Evolutionary conservation across 2,329 filamentous ascomycete species (phyloP).

Genomic region (Berkeleyomyces basicola): DNA sequence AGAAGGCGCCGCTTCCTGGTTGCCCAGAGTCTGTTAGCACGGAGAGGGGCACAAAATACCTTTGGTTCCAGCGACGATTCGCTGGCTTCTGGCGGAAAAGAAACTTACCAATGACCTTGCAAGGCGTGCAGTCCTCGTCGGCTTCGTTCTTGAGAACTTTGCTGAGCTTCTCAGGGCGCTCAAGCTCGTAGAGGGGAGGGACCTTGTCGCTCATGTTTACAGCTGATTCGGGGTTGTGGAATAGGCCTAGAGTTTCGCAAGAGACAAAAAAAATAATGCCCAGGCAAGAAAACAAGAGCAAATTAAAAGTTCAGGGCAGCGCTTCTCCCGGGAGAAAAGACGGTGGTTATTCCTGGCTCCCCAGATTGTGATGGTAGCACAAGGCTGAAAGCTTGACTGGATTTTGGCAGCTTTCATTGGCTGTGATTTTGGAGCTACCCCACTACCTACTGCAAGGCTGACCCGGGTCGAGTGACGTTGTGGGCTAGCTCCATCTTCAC

Average conservation of each 20-base stretch:
- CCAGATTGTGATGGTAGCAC: not conserved
- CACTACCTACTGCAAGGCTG: not conserved
- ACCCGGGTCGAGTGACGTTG: not conserved
- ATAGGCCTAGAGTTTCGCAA: not conserved
- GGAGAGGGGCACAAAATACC: not conserved
- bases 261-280: not conserved
- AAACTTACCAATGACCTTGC: slow-evolving; percentile 50
- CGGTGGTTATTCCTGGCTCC: not conserved
- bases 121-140: slow-evolving; percentile 52
- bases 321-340: not conserved
- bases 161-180: slow-evolving; percentile 45
- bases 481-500: not conserved
- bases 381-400: not conserved
- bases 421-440: not conserved
- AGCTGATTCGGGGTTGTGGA: not conserved
- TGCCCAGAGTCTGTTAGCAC: slow-evolving; percentile 6
- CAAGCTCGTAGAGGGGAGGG: slow-evolving; percentile 34
- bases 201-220: slow-evolving; percentile 17
- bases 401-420: not conserved
- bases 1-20: slow-evolving; percentile 55
- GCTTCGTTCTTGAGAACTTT: slow-evolving; percentile 39
- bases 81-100: not conserved
- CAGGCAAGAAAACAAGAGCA: not conserved
- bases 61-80: not conserved
- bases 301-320: not conserved